Evolutionary conservation across 257 asterid genomes (phyloP).

Genomic region (Coffea eugenioides): DNA sequence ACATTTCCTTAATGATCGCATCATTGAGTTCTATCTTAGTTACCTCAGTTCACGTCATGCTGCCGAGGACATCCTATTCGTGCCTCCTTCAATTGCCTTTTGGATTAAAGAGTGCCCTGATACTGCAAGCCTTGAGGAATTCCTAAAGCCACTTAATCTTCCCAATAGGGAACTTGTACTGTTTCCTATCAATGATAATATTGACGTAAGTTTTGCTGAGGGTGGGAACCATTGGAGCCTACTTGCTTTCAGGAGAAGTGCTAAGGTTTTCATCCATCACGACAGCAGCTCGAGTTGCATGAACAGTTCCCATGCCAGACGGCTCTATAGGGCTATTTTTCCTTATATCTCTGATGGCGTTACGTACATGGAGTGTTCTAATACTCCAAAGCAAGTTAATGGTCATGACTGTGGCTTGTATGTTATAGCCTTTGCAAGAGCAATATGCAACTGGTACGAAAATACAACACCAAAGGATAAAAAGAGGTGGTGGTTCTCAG

Average conservation of each 20-base stretch:
- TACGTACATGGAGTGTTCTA: conserved; percentile 36
- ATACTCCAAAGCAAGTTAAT: conserved; percentile 48
- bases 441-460: conserved; percentile 58
- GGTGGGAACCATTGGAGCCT: conserved; percentile 89
- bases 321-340: conserved; percentile 39
- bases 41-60: conserved; percentile 49
- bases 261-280: conserved; percentile 66
- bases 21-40: conserved; percentile 82
- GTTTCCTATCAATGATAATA: conserved; percentile 77
- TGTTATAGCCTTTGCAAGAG: conserved; percentile 60
- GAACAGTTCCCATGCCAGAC: conserved; percentile 41
- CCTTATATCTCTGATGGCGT: conserved; percentile 30
- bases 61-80: conserved; percentile 54
- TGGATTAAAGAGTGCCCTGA: conserved; percentile 87
- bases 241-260: conserved; percentile 54
- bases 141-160: conserved; percentile 65
- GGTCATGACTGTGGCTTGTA: conserved; percentile 85
- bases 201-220: conserved; percentile 53
- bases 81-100: conserved; percentile 74
- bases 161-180: conserved; percentile 51
- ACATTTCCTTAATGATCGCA: conserved; percentile 74
- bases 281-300: conserved; percentile 47
- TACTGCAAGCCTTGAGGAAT: conserved; percentile 45
- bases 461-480: conserved; percentile 26
- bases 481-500: conserved; percentile 46